Percentiles rank a stretch among this genome's conserved stretches.
Conservation (phyloP, 1,139 yeast genomes). For the Sugiyamaella grinbergsii region DNA sequence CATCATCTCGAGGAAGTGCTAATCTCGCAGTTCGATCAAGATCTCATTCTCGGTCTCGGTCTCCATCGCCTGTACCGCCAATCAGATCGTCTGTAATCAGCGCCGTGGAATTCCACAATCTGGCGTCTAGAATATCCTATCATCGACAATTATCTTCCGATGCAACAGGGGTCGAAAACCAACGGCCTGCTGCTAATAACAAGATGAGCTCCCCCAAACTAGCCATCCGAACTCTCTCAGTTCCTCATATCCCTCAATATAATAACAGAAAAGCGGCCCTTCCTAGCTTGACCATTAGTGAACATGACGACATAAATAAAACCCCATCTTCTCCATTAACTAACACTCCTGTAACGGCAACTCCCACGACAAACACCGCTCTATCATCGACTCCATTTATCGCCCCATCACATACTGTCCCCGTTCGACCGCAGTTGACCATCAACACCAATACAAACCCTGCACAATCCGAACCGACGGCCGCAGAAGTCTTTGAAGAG, state of each 20-base stretch:
- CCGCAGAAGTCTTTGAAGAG: constrained; percentile 6
- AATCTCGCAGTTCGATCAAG: neutral
- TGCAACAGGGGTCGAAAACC: constrained; percentile 9
- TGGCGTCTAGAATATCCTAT: constrained; percentile 26
- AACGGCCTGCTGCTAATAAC: constrained; percentile 10
- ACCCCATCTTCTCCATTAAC: neutral
- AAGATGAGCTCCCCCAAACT: constrained; percentile 1
- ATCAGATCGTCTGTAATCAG: constrained; percentile 49
- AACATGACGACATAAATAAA: neutral
- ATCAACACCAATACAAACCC: neutral
- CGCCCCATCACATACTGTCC: neutral
- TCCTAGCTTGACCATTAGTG: neutral
- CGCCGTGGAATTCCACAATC: constrained; percentile 47
- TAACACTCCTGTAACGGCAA: neutral
- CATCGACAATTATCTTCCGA: constrained; percentile 8
- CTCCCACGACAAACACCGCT: neutral
- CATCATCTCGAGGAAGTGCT: neutral
- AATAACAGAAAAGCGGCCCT: neutral
- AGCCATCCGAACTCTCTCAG: neutral
- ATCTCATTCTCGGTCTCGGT: constrained; percentile 9
- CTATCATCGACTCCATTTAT: neutral
- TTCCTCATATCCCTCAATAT: neutral
- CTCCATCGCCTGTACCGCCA: constrained; percentile 29
- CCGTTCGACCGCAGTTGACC: neutral
- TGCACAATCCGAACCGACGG: neutral